A percentile compares a stretch with the other conserved stretches of the same genome.
phyloP scores from a whole-genome alignment of 108 stramenopile species.

The Cyclotella kingstonii region DNA sequence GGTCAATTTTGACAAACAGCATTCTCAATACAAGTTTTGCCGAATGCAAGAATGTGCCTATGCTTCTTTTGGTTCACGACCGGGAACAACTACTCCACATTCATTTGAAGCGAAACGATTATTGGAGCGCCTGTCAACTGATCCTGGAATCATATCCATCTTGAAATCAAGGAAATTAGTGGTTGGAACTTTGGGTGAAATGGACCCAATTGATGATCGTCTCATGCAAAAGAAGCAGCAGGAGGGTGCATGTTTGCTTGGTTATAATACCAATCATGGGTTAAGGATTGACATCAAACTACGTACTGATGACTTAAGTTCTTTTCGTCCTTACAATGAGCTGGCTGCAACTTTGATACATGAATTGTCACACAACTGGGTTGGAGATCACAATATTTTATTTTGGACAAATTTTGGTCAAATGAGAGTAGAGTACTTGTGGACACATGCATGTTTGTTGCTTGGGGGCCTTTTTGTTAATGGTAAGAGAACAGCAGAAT shows the following conservation, averaged over 20 bases:
- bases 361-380: conserved; percentile 82
- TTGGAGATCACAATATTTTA: conserved; percentile 68
- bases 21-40: conserved; percentile 57
- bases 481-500: conserved; percentile 60
- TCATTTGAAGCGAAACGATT: conserved; percentile 64
- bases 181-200: conserved; percentile 73
- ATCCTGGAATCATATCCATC: conserved; percentile 68
- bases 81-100: conserved; percentile 57
- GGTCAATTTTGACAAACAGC: conserved; percentile 13
- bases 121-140: conserved; percentile 58
- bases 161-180: conserved; percentile 65
- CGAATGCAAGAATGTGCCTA: conserved; percentile 59
- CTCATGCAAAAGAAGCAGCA: conserved; percentile 60
- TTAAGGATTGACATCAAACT: conserved; percentile 67
- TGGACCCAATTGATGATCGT: conserved; percentile 84
- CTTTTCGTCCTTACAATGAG: conserved; percentile 63
- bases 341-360: conserved; percentile 70
- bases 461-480: conserved; percentile 41
- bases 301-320: conserved; percentile 58
- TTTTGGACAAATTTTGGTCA: conserved; percentile 82
- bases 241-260: conserved; percentile 65
- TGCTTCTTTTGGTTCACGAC: conserved; percentile 60
- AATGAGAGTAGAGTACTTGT: conserved; percentile 73
- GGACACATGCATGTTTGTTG: conserved; percentile 44
- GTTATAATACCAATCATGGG: conserved; percentile 82